phyloP scores from a whole-genome alignment of 768 basidiomycete species.

The Boletus rubroflammeus region DNA sequence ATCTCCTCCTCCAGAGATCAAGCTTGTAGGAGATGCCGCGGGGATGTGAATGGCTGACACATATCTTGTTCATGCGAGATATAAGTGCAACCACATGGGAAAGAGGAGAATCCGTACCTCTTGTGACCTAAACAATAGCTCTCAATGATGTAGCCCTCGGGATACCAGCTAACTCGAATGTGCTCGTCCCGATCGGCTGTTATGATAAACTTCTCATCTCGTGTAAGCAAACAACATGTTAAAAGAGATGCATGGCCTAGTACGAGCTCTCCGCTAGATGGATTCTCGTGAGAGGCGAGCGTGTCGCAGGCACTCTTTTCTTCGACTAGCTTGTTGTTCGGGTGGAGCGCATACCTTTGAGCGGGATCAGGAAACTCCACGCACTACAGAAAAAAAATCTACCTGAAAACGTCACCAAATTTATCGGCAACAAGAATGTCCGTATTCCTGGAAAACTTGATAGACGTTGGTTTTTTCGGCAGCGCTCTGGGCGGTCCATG shows the following conservation, averaged over 20 bases:
- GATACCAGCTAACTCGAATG: slow-evolving; percentile 87
- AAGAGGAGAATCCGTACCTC: slow-evolving; percentile 47
- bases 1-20: slow-evolving; percentile 92
- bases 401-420: slow-evolving; percentile 93
- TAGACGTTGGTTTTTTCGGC: slow-evolving; percentile 74
- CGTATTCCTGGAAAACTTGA: slow-evolving; percentile 59
- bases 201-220: slow-evolving; percentile 70
- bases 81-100: background rate
- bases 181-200: slow-evolving; percentile 96
- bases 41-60: slow-evolving; percentile 81
- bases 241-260: slow-evolving; percentile 89
- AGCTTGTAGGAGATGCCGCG: slow-evolving; percentile 35
- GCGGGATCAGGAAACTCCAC: background rate
- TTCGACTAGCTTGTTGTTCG: slow-evolving; percentile 4
- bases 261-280: slow-evolving; percentile 63
- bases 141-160: slow-evolving; percentile 82
- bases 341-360: slow-evolving; percentile 60
- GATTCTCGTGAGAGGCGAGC: slow-evolving; percentile 61
- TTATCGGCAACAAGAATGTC: slow-evolving; percentile 87
- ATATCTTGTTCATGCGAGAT: slow-evolving; percentile 47
- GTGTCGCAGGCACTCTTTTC: slow-evolving; percentile 33
- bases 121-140: slow-evolving; percentile 82
- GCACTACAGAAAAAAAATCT: slow-evolving; percentile 7
- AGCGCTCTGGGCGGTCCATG: slow-evolving; percentile 52
- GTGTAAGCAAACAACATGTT: slow-evolving; percentile 65